Evolutionary conservation across 2,329 filamentous ascomycete species (phyloP), one percentile per base, ranked within the genome.

Genomic region (Colletotrichum sp.): DNA sequence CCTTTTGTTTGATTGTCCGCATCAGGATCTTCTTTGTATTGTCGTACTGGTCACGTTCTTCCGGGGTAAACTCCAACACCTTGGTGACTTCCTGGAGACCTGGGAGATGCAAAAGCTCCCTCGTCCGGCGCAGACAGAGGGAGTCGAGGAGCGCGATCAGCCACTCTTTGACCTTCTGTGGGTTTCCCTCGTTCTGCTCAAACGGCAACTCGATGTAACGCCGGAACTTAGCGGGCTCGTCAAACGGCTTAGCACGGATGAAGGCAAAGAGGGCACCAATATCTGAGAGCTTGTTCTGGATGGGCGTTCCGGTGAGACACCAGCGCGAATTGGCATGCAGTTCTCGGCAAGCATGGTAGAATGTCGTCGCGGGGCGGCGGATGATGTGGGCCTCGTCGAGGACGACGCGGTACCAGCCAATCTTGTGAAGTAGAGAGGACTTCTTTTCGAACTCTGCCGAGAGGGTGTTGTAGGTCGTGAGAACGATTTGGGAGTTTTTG

Each of bases 281-380:
- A 65, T 92, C 90, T 8, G 87, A 86, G 0, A 91, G 82, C 3
- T 82, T 82, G 77, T 91, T 91, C 73, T 91, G 90, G 28, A 91
- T 87, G 0, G 89, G 90, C 0, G 89, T 91, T 1, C 88, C 89
- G 0, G 88, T 88, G 1, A 90, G 82, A 76, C 88, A 90, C 89
- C 90, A 92, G 10, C 90, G 84, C 0, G 84, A 86, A 3, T 83
- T 81, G 0, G 89, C 86, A 2, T 79, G 71, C 0, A 92, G 81
- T 0, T 84, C 81, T 26, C 80, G 78, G 6, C 87, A 87, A 1
- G 87, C 84, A 2, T 82, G 83, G 74, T 88, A 84, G 12, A 88
- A 84, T 0, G 82, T 83, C 1, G 88, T 90, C 6, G 85, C 81
- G 21, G 83, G 84, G 3, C 86, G 86, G n/a, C 89, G 76, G 5